A percentile compares a stretch with the other conserved stretches of the same genome.
Evolutionary conservation across 495 filamentous ascomycete genomes (phyloP).

Genomic region (Pseudomonodictys pantanalensis): DNA sequence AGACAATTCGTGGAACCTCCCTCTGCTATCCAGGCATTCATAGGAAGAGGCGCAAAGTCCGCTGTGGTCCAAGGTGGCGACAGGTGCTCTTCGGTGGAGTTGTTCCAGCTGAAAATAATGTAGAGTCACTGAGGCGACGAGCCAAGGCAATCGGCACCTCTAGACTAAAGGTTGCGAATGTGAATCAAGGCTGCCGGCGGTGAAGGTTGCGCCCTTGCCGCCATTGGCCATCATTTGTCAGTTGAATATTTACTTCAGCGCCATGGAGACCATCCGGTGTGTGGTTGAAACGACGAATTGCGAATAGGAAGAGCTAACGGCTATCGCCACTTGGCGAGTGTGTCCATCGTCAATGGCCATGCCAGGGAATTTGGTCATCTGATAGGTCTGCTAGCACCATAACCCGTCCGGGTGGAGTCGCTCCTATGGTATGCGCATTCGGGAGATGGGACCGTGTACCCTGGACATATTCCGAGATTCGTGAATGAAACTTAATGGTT

Average conservation of each 20-base stretch:
- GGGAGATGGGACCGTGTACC: not conserved
- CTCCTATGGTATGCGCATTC: not conserved
- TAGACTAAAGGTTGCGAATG: no score
- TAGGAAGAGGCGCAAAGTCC: no score
- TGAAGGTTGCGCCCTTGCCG: no score
- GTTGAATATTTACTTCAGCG: not conserved
- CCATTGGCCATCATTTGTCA: no score
- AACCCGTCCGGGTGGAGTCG: not conserved
- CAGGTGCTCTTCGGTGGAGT: not conserved
- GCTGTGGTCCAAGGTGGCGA: not conserved
- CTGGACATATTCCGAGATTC: not conserved
- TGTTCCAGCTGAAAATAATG: no score
- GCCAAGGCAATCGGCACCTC: no score
- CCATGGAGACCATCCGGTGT: not conserved
- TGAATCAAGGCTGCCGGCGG: no score
- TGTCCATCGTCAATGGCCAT: not conserved
- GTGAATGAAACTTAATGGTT: not conserved
- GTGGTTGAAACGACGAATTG: slow-evolving; percentile 7
- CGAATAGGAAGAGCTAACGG: not conserved
- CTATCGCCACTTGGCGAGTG: not conserved
- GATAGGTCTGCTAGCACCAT: not conserved
- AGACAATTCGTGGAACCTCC: no score
- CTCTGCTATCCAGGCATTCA: no score
- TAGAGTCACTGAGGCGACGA: not conserved
- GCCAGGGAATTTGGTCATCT: slow-evolving; percentile 2